Evolutionary conservation across 2,329 filamentous ascomycete genomes (phyloP), one percentile per base, ranked within the genome.

Genomic region (Tympanopsis confertula): DNA sequence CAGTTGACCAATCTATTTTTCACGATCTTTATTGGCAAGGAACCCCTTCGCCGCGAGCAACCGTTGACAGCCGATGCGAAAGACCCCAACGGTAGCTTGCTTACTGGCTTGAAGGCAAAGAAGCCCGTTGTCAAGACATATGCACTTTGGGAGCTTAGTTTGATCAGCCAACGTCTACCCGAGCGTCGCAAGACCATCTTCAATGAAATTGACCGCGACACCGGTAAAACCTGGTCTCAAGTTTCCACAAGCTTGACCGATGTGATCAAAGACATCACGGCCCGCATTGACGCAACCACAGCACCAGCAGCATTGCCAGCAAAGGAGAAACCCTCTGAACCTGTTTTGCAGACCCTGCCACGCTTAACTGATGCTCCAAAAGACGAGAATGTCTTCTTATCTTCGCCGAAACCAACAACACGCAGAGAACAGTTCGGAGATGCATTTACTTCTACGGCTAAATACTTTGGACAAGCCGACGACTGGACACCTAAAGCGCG

Each of bases 81-180:
- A 52, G 88, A 95, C 56, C 86, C 89, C 1, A 96, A 94, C 50
- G 87, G 86, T 24, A 94, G 85, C 53, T 66, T 96, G 19, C 57
- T 96, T 36, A 86, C 79, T 40, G 89, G 89, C 0, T 58, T 96
- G 35, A 88, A 80, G 54, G 81, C 81, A 45, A 91, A 87, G 61
- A 91, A 89, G 56, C 68, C 85, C 5, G 68, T 84, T 7, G 77
- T 85, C 42, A 79, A 84, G 71, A 72, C 77, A 1, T 94, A 93
- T 55, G 88, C 89, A 13, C 82, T 94, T 57, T 94, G 88, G 88
- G 89, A 96, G 53, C 66, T 95, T 19, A 76, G 78, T 20, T 69
- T 85, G 39, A 94, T 95, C 47, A 79, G 84, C 26, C 73, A 82
- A 40, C 71, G 76, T 38, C 88, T 83, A 44, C 69, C 79, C 13